A percentile compares a stretch with the other conserved stretches of the same genome.
Evolutionary conservation across 176 grass and related monocot species (phyloP).

Genomic region (Canna indica): DNA sequence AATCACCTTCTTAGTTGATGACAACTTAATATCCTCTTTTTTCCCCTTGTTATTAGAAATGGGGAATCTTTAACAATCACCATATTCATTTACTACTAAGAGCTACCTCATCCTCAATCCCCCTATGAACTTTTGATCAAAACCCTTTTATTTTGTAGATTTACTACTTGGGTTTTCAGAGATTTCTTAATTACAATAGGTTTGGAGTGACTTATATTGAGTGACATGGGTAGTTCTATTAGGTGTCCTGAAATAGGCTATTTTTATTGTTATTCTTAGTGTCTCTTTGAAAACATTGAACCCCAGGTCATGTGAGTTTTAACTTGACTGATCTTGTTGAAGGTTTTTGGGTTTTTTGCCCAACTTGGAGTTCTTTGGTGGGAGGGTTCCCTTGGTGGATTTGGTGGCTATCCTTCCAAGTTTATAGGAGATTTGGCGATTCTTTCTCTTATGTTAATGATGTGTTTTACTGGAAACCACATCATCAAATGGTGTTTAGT

Average conservation of each 20-base stretch:
- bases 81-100: background rate
- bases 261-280: background rate
- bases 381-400: conserved; percentile 88
- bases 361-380: conserved; percentile 83
- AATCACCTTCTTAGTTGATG: background rate
- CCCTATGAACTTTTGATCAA: background rate
- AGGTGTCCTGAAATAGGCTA: background rate
- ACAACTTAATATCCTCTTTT: background rate
- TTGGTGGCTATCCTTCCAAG: conserved; percentile 78
- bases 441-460: conserved; percentile 80
- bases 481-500: conserved; percentile 23
- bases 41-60: background rate
- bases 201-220: background rate
- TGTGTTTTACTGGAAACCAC: conserved; percentile 48
- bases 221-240: background rate
- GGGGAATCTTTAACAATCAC: background rate
- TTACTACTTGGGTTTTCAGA: background rate
- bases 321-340: conserved; percentile 99
- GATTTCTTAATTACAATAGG: background rate
- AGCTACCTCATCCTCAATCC: too few relatives aligned
- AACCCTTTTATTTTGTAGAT: background rate
- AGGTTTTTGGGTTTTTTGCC: conserved; percentile 91
- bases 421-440: conserved; percentile 89
- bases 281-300: conserved; percentile 34
- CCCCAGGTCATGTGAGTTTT: conserved; percentile 50